Conservation (phyloP, 208 protist species). For the Strigomonas galati region DNA sequence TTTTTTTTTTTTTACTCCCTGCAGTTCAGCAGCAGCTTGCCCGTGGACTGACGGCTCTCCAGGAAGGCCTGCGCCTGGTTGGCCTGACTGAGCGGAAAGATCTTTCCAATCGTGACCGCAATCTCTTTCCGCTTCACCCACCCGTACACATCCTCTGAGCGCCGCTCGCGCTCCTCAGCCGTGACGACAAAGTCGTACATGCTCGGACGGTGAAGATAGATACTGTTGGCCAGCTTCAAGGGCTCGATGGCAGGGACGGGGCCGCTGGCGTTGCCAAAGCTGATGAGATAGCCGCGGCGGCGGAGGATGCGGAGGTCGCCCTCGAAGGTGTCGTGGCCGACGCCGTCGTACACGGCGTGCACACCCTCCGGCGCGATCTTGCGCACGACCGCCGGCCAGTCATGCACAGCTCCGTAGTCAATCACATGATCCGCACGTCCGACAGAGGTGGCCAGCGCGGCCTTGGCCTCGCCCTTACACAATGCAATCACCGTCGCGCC, state of each 20-base stretch:
- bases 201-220: constrained; percentile 25
- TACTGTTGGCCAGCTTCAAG: constrained; percentile 34
- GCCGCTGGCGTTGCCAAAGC: constrained; percentile 92
- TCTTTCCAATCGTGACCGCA: constrained; percentile 35
- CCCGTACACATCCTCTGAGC: constrained; percentile 53
- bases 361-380: constrained; percentile 45
- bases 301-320: constrained; percentile 66
- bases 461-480: constrained; percentile 69
- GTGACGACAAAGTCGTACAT: constrained; percentile 55
- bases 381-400: constrained; percentile 57
- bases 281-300: constrained; percentile 79
- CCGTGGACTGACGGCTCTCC: constrained; percentile 40
- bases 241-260: constrained; percentile 65
- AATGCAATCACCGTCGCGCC: constrained; percentile 90
- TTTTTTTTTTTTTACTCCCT: constrained; percentile 9
- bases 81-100: constrained; percentile 47
- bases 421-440: constrained; percentile 74
- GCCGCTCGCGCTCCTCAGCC: constrained; percentile 35
- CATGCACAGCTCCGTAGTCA: constrained; percentile 46
- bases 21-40: constrained; percentile 46
- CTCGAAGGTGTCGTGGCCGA: constrained; percentile 80
- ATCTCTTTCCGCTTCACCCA: constrained; percentile 54
- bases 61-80: constrained; percentile 57
- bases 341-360: constrained; percentile 88
- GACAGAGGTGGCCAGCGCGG: constrained; percentile 33